phyloP scores from a whole-genome alignment of 371 early-diverging fungal species.

The Syncephalastrum contaminatum region DNA sequence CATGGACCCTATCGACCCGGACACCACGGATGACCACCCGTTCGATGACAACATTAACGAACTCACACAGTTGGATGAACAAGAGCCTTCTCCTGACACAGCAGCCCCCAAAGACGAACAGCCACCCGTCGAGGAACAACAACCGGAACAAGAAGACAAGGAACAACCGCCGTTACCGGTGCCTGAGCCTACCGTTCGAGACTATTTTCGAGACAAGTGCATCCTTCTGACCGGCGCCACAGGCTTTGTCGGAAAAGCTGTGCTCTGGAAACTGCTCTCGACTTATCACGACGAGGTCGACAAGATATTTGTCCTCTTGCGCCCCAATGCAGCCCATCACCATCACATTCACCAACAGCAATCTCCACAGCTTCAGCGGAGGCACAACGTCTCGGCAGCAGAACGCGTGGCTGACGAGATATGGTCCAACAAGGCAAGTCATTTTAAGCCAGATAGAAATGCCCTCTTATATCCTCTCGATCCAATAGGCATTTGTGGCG shows the following conservation, averaged over 20 bases:
- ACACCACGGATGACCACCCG: conserved; percentile 14
- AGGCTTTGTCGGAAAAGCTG: conserved; percentile 63
- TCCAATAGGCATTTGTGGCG: conserved; percentile 37
- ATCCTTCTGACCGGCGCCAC: conserved; percentile 63
- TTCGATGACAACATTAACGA: conserved; percentile 2
- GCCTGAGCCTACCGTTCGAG: conserved; percentile 10
- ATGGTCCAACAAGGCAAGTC: conserved; percentile 39
- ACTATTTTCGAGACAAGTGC: conserved; percentile 36
- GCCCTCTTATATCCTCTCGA: background rate
- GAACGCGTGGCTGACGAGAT: conserved; percentile 44
- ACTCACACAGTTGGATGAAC: conserved; percentile 4
- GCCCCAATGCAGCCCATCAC: conserved; percentile 18
- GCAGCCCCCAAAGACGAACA: background rate
- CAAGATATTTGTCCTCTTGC: conserved; percentile 36
- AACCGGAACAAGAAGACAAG: background rate
- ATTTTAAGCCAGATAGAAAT: background rate
- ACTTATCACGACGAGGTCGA: conserved; percentile 27
- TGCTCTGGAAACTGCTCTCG: conserved; percentile 53
- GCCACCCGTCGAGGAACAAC: background rate
- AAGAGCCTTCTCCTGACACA: background rate
- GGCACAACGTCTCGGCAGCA: conserved; percentile 8
- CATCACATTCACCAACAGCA: conserved; percentile 3
- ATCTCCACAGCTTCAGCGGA: conserved; percentile 7
- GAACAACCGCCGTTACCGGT: conserved; percentile 2
- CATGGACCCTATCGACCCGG: conserved; percentile 29